Evolutionary conservation across 2,329 filamentous ascomycete genomes (phyloP), one percentile per base, ranked within the genome.

Genomic region (Rugonectria rugulosa): DNA sequence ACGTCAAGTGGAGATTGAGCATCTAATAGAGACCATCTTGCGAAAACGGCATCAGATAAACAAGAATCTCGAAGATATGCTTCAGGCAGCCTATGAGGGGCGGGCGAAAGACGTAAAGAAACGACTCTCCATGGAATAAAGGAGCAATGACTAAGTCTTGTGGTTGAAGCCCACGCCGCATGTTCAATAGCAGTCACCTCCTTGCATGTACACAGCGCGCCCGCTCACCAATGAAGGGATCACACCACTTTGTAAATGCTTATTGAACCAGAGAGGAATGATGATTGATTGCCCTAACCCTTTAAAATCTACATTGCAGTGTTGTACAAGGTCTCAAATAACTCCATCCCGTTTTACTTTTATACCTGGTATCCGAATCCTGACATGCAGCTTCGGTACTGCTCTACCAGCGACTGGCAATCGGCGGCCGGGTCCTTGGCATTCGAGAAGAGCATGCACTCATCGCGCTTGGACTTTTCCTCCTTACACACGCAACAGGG

Each of bases 401-500:
- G 87, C 23, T 91, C 86, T 61, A 99, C 90, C 60, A 91, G 83
- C 45, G 88, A 84, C 75, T 88, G 84, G 82, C 95, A 99, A 69
- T 96, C 92, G 70, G 86, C 83, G 68, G 91, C 85, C 32, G 95
- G 91, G 71, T 97, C 89, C 70, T 88, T 83, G 58, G 90, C 83
- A 60, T 86, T 92, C 52, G 92, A 96, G 80, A 98, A 97, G 53
- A 99, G 90, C 94, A 99, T 98, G 82, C 95, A 99, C 77, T 99
- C 93, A 79, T 99, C 95, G 61, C 95, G 91, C 66, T 84, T 84
- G 32, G 91, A 82, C 77, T 99, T 99, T 76, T 99, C 92, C 38
- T 95, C 87, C 73, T 93, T 97, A 86, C 95, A 99, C 24, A 98
- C 95, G 73, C 95, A 98, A 84, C 95, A 98, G 37, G 94, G 94